Evolutionary conservation across 2,329 filamentous ascomycete genomes (phyloP).

Genomic region (Furcasterigmium furcatum): DNA sequence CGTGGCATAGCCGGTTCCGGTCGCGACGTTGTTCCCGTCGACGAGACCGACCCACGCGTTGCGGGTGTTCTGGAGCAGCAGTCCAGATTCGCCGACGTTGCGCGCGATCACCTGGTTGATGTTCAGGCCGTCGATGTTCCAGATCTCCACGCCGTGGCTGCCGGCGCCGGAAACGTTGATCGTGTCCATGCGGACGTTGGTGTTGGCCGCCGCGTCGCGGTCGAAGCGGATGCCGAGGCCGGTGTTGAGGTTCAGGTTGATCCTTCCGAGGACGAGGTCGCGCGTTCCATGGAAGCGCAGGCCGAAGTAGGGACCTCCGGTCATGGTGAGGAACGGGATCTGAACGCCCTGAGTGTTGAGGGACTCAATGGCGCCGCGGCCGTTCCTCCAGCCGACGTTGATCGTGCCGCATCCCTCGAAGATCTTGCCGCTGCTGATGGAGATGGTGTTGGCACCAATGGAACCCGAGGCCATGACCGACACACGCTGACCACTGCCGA

Average conservation of each 20-base stretch:
- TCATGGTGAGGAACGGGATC: conserved; percentile 56
- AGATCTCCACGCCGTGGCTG: conserved; percentile 56
- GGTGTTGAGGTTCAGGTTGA: conserved; percentile 51
- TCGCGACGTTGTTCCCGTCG: conserved; percentile 51
- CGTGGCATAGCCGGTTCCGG: conserved; percentile 52
- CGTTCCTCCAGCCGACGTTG: conserved; percentile 34
- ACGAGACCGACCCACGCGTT: conserved; percentile 52
- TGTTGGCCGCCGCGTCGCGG: conserved; percentile 47
- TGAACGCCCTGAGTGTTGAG: conserved; percentile 42
- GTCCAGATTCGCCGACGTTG: conserved; percentile 51
- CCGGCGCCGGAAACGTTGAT: conserved; percentile 49
- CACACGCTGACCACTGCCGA: conserved; percentile 48
- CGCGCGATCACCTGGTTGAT: conserved; percentile 50
- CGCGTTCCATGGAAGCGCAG: conserved; percentile 50
- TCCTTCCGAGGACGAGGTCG: conserved; percentile 44
- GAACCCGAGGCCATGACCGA: conserved; percentile 51
- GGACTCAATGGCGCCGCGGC: conserved; percentile 52
- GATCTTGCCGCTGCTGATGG: conserved; percentile 47
- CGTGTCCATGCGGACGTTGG: conserved; percentile 49
- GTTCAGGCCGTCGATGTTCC: conserved; percentile 53
- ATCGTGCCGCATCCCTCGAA: conserved; percentile 59
- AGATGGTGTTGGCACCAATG: conserved; percentile 50
- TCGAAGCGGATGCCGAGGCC: conserved; percentile 57
- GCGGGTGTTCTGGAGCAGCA: conserved; percentile 51
- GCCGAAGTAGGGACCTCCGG: conserved; percentile 55